A percentile compares a stretch with the other conserved stretches of the same genome.
These are phyloP conservation scores for Claviceps paspali DNA, from an alignment of 2,329 filamentous ascomycete species.

Conservation along the genomic window DNA sequence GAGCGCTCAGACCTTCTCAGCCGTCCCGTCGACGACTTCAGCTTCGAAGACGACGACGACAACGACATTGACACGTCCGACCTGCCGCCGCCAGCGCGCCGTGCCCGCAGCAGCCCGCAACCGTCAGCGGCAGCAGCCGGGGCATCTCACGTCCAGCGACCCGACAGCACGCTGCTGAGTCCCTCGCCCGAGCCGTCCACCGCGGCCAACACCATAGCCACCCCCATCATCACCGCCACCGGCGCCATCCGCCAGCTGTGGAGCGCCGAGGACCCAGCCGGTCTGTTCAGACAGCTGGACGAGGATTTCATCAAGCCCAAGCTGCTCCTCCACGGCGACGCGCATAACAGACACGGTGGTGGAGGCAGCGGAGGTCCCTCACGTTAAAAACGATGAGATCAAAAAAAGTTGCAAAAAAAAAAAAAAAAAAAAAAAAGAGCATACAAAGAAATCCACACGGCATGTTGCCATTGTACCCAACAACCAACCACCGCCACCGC, in stretches of 20 bases:
- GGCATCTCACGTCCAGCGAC: background rate
- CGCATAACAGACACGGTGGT: conserved; percentile 9
- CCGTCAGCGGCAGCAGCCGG: conserved; percentile 6
- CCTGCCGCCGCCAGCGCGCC: conserved; percentile 44
- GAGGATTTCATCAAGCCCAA: conserved; percentile 94
- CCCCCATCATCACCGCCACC: conserved; percentile 47
- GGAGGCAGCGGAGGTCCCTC: conserved; percentile 10
- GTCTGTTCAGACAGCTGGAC: conserved; percentile 81
- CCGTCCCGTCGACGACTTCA: conserved; percentile 36
- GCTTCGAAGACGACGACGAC: too few species aligned
- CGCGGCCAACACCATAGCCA: conserved; percentile 14
- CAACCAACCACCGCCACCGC: too few species aligned
- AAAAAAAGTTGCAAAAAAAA: background rate
- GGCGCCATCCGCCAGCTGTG: conserved; percentile 70
- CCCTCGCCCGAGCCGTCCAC: conserved; percentile 15
- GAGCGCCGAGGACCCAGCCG: conserved; percentile 74
- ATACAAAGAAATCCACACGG: too few species aligned
- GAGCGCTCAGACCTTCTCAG: conserved; percentile 44
- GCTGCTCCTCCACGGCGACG: conserved; percentile 60
- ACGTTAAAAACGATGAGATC: background rate
- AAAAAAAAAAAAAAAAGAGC: background rate
- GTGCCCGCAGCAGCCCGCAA: conserved; percentile 14
- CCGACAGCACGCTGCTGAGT: conserved; percentile 16
- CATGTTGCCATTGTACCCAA: too few species aligned
- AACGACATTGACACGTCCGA: conserved; percentile 55